Percentiles rank a stretch among this genome's conserved stretches.
Evolutionary conservation across 1,139 yeast genomes (phyloP).

Genomic region (Zhuliangozyma blackwelliae): DNA sequence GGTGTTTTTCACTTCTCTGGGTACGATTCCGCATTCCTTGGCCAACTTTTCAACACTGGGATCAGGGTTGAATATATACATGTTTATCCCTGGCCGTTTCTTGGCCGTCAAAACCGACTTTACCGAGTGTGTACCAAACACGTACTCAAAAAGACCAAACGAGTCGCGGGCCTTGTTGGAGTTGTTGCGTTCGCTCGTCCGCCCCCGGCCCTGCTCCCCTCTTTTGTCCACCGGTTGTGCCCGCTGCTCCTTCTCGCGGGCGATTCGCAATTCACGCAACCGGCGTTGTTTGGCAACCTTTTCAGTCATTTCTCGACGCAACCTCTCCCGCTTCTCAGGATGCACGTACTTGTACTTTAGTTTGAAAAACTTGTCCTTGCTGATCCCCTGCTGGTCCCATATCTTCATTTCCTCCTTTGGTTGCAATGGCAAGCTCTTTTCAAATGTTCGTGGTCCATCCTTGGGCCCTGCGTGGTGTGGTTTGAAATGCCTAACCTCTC

Average conservation of each 20-base stretch:
- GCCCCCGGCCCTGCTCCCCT: background rate
- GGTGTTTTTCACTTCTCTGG: conserved; percentile 43
- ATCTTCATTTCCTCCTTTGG: conserved; percentile 16
- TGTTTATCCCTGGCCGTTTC: conserved; percentile 49
- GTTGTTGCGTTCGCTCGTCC: too few species aligned
- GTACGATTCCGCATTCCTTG: conserved; percentile 37
- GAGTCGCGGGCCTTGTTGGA: too few species aligned
- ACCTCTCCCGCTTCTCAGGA: conserved; percentile 23
- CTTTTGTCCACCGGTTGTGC: too few species aligned
- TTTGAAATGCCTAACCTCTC: conserved; percentile 12
- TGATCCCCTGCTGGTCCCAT: conserved; percentile 36
- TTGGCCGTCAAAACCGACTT: conserved; percentile 60
- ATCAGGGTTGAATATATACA: conserved; percentile 45
- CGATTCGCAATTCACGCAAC: conserved; percentile 17
- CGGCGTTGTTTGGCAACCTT: conserved; percentile 37
- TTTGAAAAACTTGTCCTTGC: conserved; percentile 40
- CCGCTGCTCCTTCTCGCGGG: conserved; percentile 5
- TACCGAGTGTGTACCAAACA: conserved; percentile 77
- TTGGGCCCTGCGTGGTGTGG: conserved; percentile 16
- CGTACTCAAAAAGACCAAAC: conserved; percentile 47
- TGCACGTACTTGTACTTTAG: conserved; percentile 34
- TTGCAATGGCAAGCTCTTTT: conserved; percentile 9
- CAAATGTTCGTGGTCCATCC: conserved; percentile 10
- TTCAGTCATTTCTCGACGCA: conserved; percentile 15
- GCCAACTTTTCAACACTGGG: conserved; percentile 43